phyloP scores from a whole-genome alignment of 2,329 filamentous ascomycete genomes.

The Mycosphaerella arachidis region DNA sequence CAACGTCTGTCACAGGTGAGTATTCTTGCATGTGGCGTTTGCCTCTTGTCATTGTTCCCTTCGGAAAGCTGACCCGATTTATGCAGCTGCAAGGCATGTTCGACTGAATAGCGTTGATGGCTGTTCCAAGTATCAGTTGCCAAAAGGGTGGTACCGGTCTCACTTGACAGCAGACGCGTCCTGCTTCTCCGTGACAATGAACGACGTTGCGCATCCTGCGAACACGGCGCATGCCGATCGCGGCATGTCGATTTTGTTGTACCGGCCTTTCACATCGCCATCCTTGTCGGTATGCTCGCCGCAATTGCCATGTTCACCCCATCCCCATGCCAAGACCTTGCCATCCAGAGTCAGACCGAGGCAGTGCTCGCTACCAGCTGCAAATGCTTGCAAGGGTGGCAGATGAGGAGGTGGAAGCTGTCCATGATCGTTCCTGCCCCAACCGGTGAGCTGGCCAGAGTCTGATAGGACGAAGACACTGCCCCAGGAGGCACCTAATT shows the following conservation, averaged over 20 bases:
- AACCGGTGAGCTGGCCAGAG: constrained; percentile 60
- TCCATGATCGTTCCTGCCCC: constrained; percentile 82
- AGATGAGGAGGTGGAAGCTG: constrained; percentile 65
- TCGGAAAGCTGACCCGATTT: constrained; percentile 19
- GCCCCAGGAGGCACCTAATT: constrained; percentile 77
- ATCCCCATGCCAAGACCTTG: constrained; percentile 81
- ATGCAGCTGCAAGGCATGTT: constrained; percentile 36
- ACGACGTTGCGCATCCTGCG: constrained; percentile 88
- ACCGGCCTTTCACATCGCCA: constrained; percentile 64
- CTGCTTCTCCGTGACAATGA: constrained; percentile 53
- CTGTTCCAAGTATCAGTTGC: neutral
- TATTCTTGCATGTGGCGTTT: neutral
- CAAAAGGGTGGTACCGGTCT: neutral
- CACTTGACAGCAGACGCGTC: neutral
- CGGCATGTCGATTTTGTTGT: constrained; percentile 59
- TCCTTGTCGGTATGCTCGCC: constrained; percentile 60
- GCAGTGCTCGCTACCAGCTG: constrained; percentile 86
- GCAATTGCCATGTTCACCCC: constrained; percentile 97
- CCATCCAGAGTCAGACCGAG: constrained; percentile 62
- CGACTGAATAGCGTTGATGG: constrained; percentile 28
- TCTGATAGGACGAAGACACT: constrained; percentile 66
- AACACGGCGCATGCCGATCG: constrained; percentile 59
- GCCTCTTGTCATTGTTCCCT: neutral
- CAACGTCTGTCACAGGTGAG: constrained; percentile 67
- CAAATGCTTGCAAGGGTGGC: constrained; percentile 58